Evolutionary conservation across 2,329 filamentous ascomycete species (phyloP).

Genomic region (Camillea tinctor): DNA sequence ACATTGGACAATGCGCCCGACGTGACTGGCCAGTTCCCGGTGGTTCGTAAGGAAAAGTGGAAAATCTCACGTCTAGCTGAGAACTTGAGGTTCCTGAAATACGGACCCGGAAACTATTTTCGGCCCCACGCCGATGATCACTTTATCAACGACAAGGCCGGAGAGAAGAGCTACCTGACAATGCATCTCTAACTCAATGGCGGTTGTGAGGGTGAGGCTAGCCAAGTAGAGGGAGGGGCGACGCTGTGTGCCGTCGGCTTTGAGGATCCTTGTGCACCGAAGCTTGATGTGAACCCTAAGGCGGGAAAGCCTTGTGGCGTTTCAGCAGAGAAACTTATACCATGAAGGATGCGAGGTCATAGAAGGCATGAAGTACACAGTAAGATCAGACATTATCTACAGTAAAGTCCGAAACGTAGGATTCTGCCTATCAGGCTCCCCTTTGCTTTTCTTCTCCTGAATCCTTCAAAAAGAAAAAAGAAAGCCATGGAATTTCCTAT

Average conservation of each 20-base stretch:
- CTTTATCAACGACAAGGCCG: slow-evolving; percentile 2
- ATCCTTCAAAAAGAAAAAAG: too few species aligned
- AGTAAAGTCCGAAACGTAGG: slow-evolving; percentile 4
- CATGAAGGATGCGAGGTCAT: slow-evolving; percentile 16
- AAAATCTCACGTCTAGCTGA: slow-evolving; percentile 9
- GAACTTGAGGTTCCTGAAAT: slow-evolving; percentile 17
- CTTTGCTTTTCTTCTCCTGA: too few species aligned
- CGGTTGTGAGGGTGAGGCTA: slow-evolving; percentile 1
- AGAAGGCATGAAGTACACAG: slow-evolving; percentile 16
- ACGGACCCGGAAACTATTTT: slow-evolving; percentile 16
- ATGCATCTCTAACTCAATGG: slow-evolving; percentile 13
- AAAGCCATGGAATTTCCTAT: too few species aligned
- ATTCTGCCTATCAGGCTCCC: not conserved
- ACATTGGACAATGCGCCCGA: slow-evolving; percentile 12
- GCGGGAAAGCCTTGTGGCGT: slow-evolving; percentile 15
- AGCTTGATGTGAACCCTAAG: slow-evolving; percentile 13
- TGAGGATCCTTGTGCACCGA: slow-evolving; percentile 6
- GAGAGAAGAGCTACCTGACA: slow-evolving; percentile 14
- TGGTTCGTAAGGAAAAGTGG: slow-evolving; percentile 16
- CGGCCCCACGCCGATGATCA: slow-evolving; percentile 14
- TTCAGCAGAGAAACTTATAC: slow-evolving; percentile 19
- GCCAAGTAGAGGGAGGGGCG: slow-evolving; percentile 13
- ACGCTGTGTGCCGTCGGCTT: slow-evolving; percentile 15
- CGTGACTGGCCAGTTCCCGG: slow-evolving; percentile 13
- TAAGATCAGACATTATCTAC: slow-evolving; percentile 19